phyloP scores from a whole-genome alignment of 305 asterid genomes.

The Plantago coronopus region DNA sequence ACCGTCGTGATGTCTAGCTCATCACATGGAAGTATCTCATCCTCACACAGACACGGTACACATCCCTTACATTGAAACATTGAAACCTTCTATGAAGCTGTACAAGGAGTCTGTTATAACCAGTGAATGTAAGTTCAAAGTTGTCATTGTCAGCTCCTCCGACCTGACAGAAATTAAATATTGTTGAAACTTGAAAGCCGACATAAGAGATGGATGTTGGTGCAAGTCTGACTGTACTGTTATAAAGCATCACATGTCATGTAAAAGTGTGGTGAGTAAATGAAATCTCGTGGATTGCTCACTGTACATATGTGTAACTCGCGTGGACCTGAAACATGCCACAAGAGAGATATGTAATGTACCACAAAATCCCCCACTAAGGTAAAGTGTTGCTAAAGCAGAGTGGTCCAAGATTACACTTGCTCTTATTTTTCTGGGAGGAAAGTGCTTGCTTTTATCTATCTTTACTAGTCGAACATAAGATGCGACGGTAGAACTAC shows the following conservation, averaged over 20 bases:
- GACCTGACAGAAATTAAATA: too few species aligned
- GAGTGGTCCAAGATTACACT: constrained; percentile 11
- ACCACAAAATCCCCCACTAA: constrained; percentile 26
- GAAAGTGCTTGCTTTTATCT: background rate
- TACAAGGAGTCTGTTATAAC: constrained; percentile 3
- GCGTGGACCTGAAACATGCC: constrained; percentile 26
- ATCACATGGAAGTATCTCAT: too few species aligned
- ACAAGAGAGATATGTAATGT: background rate
- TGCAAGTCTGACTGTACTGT: constrained; percentile 12
- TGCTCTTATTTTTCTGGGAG: background rate
- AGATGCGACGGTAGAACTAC: too few species aligned
- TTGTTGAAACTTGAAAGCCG: too few species aligned
- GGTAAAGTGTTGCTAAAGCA: constrained; percentile 17
- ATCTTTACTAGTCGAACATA: background rate
- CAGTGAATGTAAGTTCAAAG: too few species aligned
- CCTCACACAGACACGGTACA: too few species aligned
- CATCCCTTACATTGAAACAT: too few species aligned
- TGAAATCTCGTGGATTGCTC: constrained; percentile 30
- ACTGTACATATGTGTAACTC: constrained; percentile 27
- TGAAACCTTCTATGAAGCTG: background rate
- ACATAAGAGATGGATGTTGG: too few species aligned
- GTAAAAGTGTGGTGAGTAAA: constrained; percentile 29
- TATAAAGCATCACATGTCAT: constrained; percentile 17
- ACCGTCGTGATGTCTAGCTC: background rate
- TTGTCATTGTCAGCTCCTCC: too few species aligned